Base-by-base conservation (phyloP, 2,329 filamentous ascomycete genomes). In the Ophiostoma populinum region DNA sequence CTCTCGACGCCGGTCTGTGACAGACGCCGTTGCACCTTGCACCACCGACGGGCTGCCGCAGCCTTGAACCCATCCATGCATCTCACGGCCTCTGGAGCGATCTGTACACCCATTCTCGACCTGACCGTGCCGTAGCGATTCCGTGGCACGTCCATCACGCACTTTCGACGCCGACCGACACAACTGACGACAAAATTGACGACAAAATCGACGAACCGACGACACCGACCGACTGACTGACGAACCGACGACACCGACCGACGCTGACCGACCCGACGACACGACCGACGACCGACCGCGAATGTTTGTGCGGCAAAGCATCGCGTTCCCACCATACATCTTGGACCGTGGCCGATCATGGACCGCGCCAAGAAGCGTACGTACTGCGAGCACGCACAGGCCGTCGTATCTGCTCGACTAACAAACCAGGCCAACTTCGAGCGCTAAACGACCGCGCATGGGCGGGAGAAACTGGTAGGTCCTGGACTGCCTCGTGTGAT, bases 401-500 rank as follows among this genome's bases (percentile, higher is more conserved):
- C 7, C 12, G 17, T 18, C 16, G 32, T 35, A 18, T 28, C 19
- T 26, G 7, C 24, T 18, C 20, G 21, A 22, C 48, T 54, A 40
- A 54, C 36, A 40, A 40, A 27, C 8, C 6, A 94, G 85, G 83
- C 63, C 81, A 93, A 64, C 68, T 95, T 59, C 81, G 85, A 64
- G 71, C 79, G 60, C 65, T 92, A 50, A 98, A 98, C 56, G 69
- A 75, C 52, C 72, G 73, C 58, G 81, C 79, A 42, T 98, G 90
- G 90, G 67, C 79, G 53, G 86, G 83, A 50, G 82, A 93, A 49
- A 75, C 70, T 65, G 81, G 87, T 93, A 53, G 43, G 54, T n/a
- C n/a, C n/a, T n/a, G n/a, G n/a, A n/a, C n/a, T n/a, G n/a, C n/a
- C n/a, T n/a, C n/a, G n/a, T n/a, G n/a, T n/a, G n/a, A n/a, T n/a